Base-by-base conservation (phyloP, 768 basidiomycete species). In the Steccherinum ochraceum region DNA sequence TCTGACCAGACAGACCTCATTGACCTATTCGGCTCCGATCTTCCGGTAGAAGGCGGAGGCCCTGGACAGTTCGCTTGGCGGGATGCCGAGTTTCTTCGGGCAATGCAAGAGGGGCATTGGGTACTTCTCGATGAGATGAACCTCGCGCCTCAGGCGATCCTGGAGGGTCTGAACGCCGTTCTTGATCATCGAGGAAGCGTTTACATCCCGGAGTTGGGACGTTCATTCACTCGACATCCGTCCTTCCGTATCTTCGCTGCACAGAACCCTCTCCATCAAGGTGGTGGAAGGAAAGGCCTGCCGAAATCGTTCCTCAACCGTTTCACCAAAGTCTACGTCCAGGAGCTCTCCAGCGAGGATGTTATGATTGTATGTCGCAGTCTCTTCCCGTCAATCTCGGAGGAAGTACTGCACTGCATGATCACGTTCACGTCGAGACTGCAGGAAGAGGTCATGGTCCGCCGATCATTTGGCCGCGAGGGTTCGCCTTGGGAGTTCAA, bases 51-150 rank as follows among this genome's bases (percentile, higher is more conserved):
- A 67, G 90, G 92, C 27, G 93, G 93, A 42, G 72, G 74, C 13
- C 81, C 91, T 2, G 95, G 94, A 40, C 90, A 96, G 63, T 99
- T 99, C 63, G 85, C 85, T 1, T 99, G 96, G 96, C 91, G 86
- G 66, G 93, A 98, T 56, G 96, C 95, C 0, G 93, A 95, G 51
- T 99, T 99, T 64, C 73, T 99, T 40, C 82, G 79, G 52, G 94
- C 96, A 1, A 69, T 99, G 69, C 93, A 96, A 63, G 78, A 88
- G n/a, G 96, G 96, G 0, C 84, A 91, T 53, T 99, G 96, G 96
- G 95, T 98, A 4, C 80, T 99, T 4, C 78, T 99, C 10, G 96
- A 99, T 63, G 96, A 99, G 66, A 98, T 99, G 96, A 99, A 99
- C 63, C 77, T 99, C 35, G 95, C 95, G 0, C 91, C 95, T 24